phyloP scores from a whole-genome alignment of 805 yeast genomes.

The Candida ortonii region DNA sequence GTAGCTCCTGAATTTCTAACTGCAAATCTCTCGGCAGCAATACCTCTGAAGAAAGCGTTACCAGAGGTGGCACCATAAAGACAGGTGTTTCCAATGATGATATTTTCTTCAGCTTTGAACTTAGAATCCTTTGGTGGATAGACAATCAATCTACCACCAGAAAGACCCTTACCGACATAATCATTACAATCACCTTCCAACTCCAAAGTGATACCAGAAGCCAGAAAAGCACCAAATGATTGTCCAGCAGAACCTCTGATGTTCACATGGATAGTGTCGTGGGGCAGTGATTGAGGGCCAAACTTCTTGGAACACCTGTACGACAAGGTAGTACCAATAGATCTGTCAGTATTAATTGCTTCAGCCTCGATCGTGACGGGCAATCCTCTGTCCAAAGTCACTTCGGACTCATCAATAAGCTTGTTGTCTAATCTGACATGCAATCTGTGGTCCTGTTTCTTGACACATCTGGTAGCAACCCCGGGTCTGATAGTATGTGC shows the following conservation, averaged over 20 bases:
- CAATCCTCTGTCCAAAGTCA: conserved; percentile 92
- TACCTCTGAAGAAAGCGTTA: conserved; percentile 88
- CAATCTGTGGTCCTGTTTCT: conserved; percentile 90
- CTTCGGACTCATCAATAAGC: conserved; percentile 92
- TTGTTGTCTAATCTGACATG: conserved; percentile 94
- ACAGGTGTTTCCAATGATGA: conserved; percentile 95
- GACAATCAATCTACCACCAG: conserved; percentile 91
- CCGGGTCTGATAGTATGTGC: conserved; percentile 96
- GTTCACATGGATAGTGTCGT: conserved; percentile 92
- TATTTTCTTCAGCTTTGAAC: conserved; percentile 94
- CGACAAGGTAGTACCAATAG: conserved; percentile 91
- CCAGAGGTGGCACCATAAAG: conserved; percentile 98
- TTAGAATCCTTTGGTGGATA: conserved; percentile 84
- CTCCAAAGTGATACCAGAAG: conserved; percentile 93
- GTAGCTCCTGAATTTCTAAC: conserved; percentile 98
- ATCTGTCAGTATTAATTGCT: conserved; percentile 93
- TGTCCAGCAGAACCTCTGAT: conserved; percentile 95
- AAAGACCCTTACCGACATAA: conserved; percentile 95
- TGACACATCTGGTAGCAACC: conserved; percentile 87
- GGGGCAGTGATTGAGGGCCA: conserved; percentile 92
- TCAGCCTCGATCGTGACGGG: conserved; percentile 93
- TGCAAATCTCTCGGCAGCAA: conserved; percentile 97
- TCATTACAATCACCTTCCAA: conserved; percentile 97
- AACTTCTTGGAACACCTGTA: conserved; percentile 90
- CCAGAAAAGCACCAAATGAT: conserved; percentile 96